Conservation (phyloP, 768 basidiomycete species). For the Lenzites betulinus region DNA sequence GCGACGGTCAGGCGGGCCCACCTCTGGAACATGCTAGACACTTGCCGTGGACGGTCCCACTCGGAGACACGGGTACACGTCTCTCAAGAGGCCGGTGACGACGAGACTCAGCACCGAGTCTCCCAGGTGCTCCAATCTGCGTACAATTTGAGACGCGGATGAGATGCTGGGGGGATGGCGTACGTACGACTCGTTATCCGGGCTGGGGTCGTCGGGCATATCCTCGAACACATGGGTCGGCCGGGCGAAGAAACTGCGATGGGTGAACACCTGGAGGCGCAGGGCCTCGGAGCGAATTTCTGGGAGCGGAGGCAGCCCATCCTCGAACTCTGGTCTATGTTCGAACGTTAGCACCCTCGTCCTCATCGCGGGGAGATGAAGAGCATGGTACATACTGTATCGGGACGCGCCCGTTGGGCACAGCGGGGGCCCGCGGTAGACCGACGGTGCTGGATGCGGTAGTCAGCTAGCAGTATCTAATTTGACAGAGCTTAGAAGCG, state of each 20-base stretch:
- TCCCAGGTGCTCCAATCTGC: slow-evolving; percentile 77
- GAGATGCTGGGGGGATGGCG: not conserved
- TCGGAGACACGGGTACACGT: slow-evolving; percentile 66
- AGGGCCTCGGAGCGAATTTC: slow-evolving; percentile 49
- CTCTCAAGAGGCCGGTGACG: slow-evolving; percentile 63
- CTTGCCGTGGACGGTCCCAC: slow-evolving; percentile 80
- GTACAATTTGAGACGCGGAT: not conserved
- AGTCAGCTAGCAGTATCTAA: not conserved
- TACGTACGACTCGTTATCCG: slow-evolving; percentile 77
- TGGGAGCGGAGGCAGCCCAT: slow-evolving; percentile 58
- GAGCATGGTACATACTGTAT: not conserved
- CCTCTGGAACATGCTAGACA: not conserved
- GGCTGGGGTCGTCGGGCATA: slow-evolving; percentile 65
- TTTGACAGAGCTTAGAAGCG: no score
- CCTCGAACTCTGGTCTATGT: slow-evolving; percentile 37
- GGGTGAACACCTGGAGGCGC: slow-evolving; percentile 66
- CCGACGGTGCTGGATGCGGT: not conserved
- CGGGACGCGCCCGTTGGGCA: slow-evolving; percentile 11
- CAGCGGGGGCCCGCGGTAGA: slow-evolving; percentile 1
- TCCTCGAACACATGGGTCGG: slow-evolving; percentile 81
- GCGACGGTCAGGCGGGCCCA: no score
- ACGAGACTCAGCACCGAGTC: slow-evolving; percentile 71
- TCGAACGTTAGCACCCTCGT: not conserved
- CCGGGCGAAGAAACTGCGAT: slow-evolving; percentile 68
- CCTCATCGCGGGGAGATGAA: no score